These are phyloP conservation scores for Cordyceps tenuipes DNA, from an alignment of 2,329 filamentous ascomycete genomes.

Conservation along the genomic window DNA sequence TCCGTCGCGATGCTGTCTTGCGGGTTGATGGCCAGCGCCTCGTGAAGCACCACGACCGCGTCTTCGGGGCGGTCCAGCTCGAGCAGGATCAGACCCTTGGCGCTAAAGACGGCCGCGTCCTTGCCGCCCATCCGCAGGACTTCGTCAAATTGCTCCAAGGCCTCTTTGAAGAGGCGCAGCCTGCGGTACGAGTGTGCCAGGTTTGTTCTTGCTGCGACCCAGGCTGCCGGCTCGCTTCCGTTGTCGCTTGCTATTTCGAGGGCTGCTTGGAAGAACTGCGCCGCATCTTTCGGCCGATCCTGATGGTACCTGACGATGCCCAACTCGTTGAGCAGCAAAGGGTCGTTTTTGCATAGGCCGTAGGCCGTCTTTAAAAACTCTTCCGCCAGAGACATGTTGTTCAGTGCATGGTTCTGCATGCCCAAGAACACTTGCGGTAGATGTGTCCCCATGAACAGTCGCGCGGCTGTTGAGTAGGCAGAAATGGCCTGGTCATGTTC, in stretches of 20 bases:
- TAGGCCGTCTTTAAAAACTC: slow-evolving; percentile 92
- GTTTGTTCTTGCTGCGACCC: slow-evolving; percentile 78
- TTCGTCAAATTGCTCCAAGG: slow-evolving; percentile 75
- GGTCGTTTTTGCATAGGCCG: slow-evolving; percentile 72
- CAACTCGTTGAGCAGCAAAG: slow-evolving; percentile 87
- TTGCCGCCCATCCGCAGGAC: slow-evolving; percentile 77
- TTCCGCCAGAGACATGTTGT: slow-evolving; percentile 87
- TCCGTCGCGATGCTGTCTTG: slow-evolving; percentile 79
- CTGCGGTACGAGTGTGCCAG: slow-evolving; percentile 81
- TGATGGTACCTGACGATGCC: slow-evolving; percentile 95
- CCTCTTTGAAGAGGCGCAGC: slow-evolving; percentile 57
- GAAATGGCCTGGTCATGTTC: slow-evolving; percentile 98
- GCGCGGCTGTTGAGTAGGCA: slow-evolving; percentile 89
- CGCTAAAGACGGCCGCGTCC: slow-evolving; percentile 67
- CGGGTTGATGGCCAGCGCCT: slow-evolving; percentile 69
- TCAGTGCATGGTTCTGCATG: slow-evolving; percentile 96
- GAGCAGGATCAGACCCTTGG: slow-evolving; percentile 77
- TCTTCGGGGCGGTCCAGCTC: slow-evolving; percentile 68
- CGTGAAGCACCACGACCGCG: slow-evolving; percentile 74
- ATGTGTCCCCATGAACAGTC: slow-evolving; percentile 94
- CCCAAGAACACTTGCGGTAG: slow-evolving; percentile 91
- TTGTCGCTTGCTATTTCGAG: slow-evolving; percentile 72
- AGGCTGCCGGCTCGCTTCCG: slow-evolving; percentile 72
- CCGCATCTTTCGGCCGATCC: slow-evolving; percentile 65
- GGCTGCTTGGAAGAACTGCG: slow-evolving; percentile 68